Evolutionary conservation across 1,139 yeast species (phyloP), one percentile per base, ranked within the genome.

Genomic region (Nakaseomyces nivariensis): DNA sequence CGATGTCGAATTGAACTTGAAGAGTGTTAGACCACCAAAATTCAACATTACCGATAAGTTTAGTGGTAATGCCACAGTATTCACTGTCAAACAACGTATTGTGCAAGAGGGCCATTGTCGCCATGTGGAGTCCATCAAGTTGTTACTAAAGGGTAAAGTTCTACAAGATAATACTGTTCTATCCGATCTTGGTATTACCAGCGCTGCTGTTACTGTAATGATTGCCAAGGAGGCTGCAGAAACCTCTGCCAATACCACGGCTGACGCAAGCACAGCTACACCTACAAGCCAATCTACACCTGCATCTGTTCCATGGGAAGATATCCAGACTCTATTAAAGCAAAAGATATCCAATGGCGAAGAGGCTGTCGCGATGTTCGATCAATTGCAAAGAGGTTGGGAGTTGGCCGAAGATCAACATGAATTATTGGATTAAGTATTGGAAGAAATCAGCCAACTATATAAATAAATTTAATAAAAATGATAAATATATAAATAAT

Each of bases 131-230:
- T 71, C 72, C 49, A 50, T 74, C 37, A 75, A 73, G 51, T 54
- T 76, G 6, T 60, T 76, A 58, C 52, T 74, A 36, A 76, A 75
- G 58, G 76, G 79, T 7, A 76, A 75, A 58, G 77, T 76, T 1
- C 58, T 75, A n/a, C 72, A 72, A 46, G 79, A 76, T 56, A 60
- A 66, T 9, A 54, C 63, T 1, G 47, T 65, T 26, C 48, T 72
- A 29, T 54, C 60, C 4, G 67, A 62, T 37, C 41, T 61, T 41
- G 55, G 54, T 29, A 45, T 52, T 9, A 49, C 52, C 10, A 50
- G 57, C 4, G 55, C 67, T 5, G 54, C 63, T 4, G 51, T 71
- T 26, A 70, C 64, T 29, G 74, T 71, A 2, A 63, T 72, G 66
- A 57, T 71, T n/a, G 50, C 47, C 34, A 47, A 48, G 25, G 56